Evolutionary conservation across 2,329 filamentous ascomycete genomes (phyloP).

Genomic region (Eutypella sp.): DNA sequence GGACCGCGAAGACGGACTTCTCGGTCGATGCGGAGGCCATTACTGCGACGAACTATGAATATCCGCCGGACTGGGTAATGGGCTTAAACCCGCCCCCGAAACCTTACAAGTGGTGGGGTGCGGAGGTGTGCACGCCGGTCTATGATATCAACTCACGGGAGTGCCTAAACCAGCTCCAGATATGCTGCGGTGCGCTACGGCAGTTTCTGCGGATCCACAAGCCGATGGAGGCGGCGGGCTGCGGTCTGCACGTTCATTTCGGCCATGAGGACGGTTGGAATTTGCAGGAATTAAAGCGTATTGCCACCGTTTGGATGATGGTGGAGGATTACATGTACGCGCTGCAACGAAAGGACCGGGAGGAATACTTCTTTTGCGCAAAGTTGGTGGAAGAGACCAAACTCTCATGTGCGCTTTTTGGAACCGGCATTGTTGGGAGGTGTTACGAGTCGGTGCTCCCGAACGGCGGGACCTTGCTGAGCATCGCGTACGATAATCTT

Average conservation of each 20-base stretch:
- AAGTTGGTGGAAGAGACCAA: neutral
- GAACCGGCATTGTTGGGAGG: neutral
- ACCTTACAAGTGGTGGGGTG: neutral
- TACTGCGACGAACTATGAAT: neutral
- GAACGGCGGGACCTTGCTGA: neutral
- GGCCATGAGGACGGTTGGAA: conserved; percentile 16
- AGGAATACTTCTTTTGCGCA: neutral
- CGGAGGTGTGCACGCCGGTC: conserved; percentile 14
- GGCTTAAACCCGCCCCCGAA: neutral
- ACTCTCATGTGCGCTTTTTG: neutral
- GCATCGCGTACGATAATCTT: neutral
- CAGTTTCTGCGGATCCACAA: conserved; percentile 17
- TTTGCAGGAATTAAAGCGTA: conserved; percentile 18
- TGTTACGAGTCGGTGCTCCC: neutral
- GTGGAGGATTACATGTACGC: conserved; percentile 9
- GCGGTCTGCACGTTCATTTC: conserved; percentile 17
- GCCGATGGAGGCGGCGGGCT: neutral
- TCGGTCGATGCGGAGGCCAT: neutral
- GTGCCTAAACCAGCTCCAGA: conserved; percentile 3
- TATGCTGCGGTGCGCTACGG: conserved; percentile 10
- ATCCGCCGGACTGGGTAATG: neutral
- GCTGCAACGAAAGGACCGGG: conserved; percentile 13
- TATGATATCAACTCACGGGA: conserved; percentile 10
- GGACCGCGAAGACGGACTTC: neutral
- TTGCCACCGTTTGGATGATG: conserved; percentile 14